Evolutionary conservation across 768 basidiomycete species (phyloP), one percentile per base, ranked within the genome.

Genomic region (Multifurca ochricompacta): DNA sequence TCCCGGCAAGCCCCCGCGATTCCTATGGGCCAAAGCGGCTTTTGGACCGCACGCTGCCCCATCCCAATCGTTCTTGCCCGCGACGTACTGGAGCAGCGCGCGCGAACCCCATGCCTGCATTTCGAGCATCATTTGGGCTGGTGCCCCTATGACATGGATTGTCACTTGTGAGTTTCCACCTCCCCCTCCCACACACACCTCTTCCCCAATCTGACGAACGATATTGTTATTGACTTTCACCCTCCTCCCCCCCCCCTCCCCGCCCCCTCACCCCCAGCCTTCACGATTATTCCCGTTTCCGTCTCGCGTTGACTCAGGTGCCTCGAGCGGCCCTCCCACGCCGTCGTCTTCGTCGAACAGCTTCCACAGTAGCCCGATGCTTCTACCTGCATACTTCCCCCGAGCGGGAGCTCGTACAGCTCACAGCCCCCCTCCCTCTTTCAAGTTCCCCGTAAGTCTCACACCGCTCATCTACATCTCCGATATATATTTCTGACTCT

Each of bases 121-220:
- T 56, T 56, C 30, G 49, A 41, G 11, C 37, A 42, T 25, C 35
- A 57, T 27, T 25, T n/a, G 2, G 56, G 56, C 25, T 57, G 56
- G 50, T 57, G 56, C 45, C 56, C 56, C 16, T 57, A 37, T 32
- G 50, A 45, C 16, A n/a, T 28, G 2, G 23, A 35, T 6, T 52
- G 56, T 21, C 56, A 57, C 34, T 57, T 52, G 56, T 57, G 16
- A 34, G 53, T 42, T 25, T 7, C 10, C 21, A 13, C 16, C 21
- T n/a, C n/a, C n/a, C n/a, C n/a, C n/a, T n/a, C n/a, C n/a, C n/a
- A n/a, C n/a, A n/a, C n/a, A n/a, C n/a, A n/a, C n/a, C n/a, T n/a
- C n/a, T n/a, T n/a, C n/a, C n/a, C n/a, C n/a, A n/a, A n/a, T n/a
- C n/a, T n/a, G n/a, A n/a, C 7, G 16, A 13, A 8, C 7, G 7